Evolutionary conservation across 139 green algal genomes (phyloP), one percentile per base, ranked within the genome.

Genomic region (Deuterostichococcus epilithicus): DNA sequence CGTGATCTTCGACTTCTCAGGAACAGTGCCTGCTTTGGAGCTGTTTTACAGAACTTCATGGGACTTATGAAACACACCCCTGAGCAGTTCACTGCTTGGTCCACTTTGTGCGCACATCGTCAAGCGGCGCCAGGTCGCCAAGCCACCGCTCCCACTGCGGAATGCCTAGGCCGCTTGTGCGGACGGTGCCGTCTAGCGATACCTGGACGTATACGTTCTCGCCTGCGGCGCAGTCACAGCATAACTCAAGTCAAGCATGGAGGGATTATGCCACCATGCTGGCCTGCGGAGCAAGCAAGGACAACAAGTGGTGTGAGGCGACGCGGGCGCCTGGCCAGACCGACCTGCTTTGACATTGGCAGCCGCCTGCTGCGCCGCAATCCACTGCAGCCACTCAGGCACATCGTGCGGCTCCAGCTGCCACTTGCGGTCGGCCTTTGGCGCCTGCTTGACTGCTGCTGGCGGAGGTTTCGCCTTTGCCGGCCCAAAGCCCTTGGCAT

Each of bases 101-200:
- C 1, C 97, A 75, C 18, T 84, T 87, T 2, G 93, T 96, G 26
- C 86, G 82, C 6, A 97, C 60, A 30, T 66, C 76, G 71, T 90
- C 84, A 13, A 97, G 75, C 39, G 79, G 45, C 2, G 94, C 89
- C 60, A 98, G 74, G 63, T 98, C 93, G 18, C 81, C 80, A 28
- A 97, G 34, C n/a, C 98, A 82, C 35, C 85, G 75, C 25, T 82
- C 36, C 92, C 93, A 98, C 32, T 88, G 86, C 4, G 94, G 94
- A 1, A 72, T 78, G 34, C 94, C 94, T 8, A 70, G 25, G 22
- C 91, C 94, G 70, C 85, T 94, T 37, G 81, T 77, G 6, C 94
- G 84, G 69, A 98, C 91, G 13, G 82, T 90, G 28, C 94, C 94
- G 81, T 98, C 93, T 42, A 98, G 83, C 77, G 97, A 92, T 63